Evolutionary conservation across 768 basidiomycete species (phyloP), one percentile per base, ranked within the genome.

Genomic region (Mycena haematopus): DNA sequence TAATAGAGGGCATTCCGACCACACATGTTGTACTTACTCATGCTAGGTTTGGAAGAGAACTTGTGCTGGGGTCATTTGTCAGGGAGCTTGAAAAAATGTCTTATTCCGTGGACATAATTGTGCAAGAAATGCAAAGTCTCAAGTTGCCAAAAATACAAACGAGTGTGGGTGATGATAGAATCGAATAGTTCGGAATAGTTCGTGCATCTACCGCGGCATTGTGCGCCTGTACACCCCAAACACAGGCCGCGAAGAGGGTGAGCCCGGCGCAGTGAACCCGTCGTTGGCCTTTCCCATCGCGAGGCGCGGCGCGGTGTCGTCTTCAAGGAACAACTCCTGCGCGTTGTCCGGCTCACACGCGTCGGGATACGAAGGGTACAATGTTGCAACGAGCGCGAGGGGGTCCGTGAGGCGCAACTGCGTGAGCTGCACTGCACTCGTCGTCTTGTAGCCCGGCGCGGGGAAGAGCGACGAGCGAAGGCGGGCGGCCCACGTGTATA

Each of bases 341-440:
- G 59, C 36, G 33, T 63, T 62, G n/a, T 67, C 66, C 19, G 65
- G 29, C 27, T 22, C 52, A 19, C 45, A 21, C 11, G 24, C n/a
- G 15, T 53, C 60, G 11, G 61, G 29, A 46, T 46, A 38, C 56
- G 65, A 35, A 4, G 66, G 65, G 35, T 63, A 63, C 24, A 67
- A 22, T 17, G 62, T 47, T 4, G 59, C 66, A 17, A 67, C 56
- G 42, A 64, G 62, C 19, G 62, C 62, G 17, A 61, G 62, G 7
- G 66, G 66, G 29, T 67, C 62, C 35, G 59, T 58, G 21, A 67
- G 62, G 36, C 62, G 66, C 61, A 58, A 36, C 40, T 67, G 66
- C 29, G 59, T 56, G 25, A 67, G 62, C 25, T 64, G 66, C 47
- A 54, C 52, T 1, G 66, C 56, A 35, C 49, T 64, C 22, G 59